A percentile compares a stretch with the other conserved stretches of the same genome.
phyloP scores from a whole-genome alignment of 2,329 filamentous ascomycete species.

The Scortechinia acanthostroma region DNA sequence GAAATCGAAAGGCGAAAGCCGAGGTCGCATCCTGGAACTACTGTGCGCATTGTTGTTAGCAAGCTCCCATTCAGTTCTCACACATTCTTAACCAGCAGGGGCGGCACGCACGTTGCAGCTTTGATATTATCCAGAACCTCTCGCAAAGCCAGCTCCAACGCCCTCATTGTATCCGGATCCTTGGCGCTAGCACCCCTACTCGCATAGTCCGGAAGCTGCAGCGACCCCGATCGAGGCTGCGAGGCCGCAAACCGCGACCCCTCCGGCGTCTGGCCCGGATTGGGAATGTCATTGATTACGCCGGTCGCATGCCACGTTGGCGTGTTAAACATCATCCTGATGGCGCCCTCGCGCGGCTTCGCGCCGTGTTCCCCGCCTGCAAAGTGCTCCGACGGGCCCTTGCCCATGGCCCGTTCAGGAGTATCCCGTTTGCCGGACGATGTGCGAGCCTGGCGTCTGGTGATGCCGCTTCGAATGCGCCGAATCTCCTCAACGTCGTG shows the following conservation, averaged over 20 bases:
- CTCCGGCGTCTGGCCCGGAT: neutral
- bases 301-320: slow-evolving; percentile 2
- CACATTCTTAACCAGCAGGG: neutral
- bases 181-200: neutral
- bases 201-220: neutral
- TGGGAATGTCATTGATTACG: slow-evolving; percentile 1
- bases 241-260: neutral
- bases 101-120: slow-evolving; percentile 1
- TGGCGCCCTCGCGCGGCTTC: neutral
- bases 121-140: neutral
- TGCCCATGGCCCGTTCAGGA: neutral
- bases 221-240: neutral
- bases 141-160: slow-evolving; percentile 1
- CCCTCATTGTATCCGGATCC: neutral
- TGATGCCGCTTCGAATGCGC: slow-evolving; percentile 1
- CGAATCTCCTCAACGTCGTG: slow-evolving; percentile 2
- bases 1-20: neutral
- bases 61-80: neutral
- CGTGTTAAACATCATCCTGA: slow-evolving; percentile 1
- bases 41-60: neutral
- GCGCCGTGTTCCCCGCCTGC: neutral
- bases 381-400: neutral
- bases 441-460: slow-evolving; percentile 1
- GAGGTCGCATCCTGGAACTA: neutral
- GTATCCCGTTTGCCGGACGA: neutral